These are phyloP conservation scores for Aspergillus alliaceus DNA, from an alignment of 2,329 filamentous ascomycete genomes.

Conservation along the genomic window DNA sequence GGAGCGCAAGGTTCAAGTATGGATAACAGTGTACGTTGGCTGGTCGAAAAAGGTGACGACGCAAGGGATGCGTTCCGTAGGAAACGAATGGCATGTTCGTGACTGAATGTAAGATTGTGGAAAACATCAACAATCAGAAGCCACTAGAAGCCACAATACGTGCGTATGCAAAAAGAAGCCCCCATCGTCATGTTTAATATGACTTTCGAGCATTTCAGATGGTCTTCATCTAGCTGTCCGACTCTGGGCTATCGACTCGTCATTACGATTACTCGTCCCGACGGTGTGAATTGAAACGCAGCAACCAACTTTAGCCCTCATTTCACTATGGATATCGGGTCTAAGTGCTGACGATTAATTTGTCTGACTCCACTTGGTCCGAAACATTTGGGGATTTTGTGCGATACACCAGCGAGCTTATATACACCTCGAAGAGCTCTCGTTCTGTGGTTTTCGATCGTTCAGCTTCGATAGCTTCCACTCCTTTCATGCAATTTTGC, in stretches of 20 bases:
- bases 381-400: not conserved
- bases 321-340: not conserved
- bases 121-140: not conserved
- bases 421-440: conserved; percentile 2
- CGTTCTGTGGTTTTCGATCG: not conserved
- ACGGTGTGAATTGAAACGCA: not conserved
- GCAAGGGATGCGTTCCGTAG: not conserved
- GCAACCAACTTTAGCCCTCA: not conserved
- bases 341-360: conserved; percentile 8
- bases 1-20: not conserved
- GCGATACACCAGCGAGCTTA: not conserved
- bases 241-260: not conserved
- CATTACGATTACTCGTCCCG: not conserved
- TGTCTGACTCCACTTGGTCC: not conserved
- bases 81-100: conserved; percentile 1
- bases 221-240: not conserved
- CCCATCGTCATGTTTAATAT: not conserved
- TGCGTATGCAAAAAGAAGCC: not conserved
- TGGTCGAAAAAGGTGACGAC: not conserved
- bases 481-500: not conserved
- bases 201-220: not conserved
- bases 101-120: not conserved
- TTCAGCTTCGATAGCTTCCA: not conserved
- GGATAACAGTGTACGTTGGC: not conserved
- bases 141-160: not conserved